A percentile compares a stretch with the other conserved stretches of the same genome.
phyloP scores from a whole-genome alignment of 768 basidiomycete species.

The Termitomyces sp. region DNA sequence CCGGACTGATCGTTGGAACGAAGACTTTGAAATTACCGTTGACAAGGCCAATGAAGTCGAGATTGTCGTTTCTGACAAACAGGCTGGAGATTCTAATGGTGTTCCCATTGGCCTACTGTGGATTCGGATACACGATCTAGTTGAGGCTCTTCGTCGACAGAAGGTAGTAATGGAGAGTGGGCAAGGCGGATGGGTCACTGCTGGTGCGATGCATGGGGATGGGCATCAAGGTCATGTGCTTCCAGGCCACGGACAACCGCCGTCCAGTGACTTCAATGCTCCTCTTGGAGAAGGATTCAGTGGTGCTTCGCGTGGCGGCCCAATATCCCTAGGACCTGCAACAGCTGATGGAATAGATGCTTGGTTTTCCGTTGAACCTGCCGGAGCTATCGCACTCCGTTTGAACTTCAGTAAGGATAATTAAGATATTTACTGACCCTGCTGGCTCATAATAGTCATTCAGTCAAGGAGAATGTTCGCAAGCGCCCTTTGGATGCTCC shows the following conservation, averaged over 20 bases:
- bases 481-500: slow-evolving; percentile 92
- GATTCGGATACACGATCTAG: slow-evolving; percentile 90
- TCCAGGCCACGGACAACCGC: slow-evolving; percentile 24
- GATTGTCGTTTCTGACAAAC: slow-evolving; percentile 92
- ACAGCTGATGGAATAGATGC: slow-evolving; percentile 82
- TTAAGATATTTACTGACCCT: slow-evolving; percentile 7
- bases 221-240: slow-evolving; percentile 24
- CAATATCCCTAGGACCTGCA: slow-evolving; percentile 28
- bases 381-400: slow-evolving; percentile 83
- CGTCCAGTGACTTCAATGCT: slow-evolving; percentile 38
- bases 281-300: slow-evolving; percentile 44
- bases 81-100: slow-evolving; percentile 71
- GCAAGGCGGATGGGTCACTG: slow-evolving; percentile 95
- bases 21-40: slow-evolving; percentile 92
- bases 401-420: slow-evolving; percentile 86
- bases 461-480: slow-evolving; percentile 97
- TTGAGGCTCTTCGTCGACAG: slow-evolving; percentile 88
- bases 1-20: slow-evolving; percentile 95
- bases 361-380: slow-evolving; percentile 97
- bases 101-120: slow-evolving; percentile 92
- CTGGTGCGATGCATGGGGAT: slow-evolving; percentile 78
- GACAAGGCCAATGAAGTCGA: slow-evolving; percentile 99
- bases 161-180: slow-evolving; percentile 83
- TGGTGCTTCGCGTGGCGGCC: slow-evolving; percentile 34
- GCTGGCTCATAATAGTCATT: slow-evolving; percentile 3